A percentile compares a stretch with the other conserved stretches of the same genome.
phyloP scores from a whole-genome alignment of 345 rosid species.

The Brassica cretica region DNA sequence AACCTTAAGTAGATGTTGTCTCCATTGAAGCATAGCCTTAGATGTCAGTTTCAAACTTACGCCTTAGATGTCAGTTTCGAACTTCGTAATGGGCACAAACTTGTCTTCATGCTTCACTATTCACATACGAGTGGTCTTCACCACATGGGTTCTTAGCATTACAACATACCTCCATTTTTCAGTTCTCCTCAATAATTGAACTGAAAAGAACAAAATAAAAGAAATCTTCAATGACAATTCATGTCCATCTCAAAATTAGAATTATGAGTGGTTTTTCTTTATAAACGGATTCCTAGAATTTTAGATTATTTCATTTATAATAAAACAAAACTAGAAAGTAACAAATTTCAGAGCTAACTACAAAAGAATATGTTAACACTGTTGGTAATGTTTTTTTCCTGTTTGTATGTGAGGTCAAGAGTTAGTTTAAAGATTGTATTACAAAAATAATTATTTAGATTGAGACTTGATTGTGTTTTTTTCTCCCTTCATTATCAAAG shows the following conservation, averaged over 20 bases:
- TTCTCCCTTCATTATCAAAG: not conserved
- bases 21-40: conserved; percentile 5
- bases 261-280: not conserved
- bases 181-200: not conserved
- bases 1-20: not conserved
- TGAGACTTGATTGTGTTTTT: not conserved
- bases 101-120: conserved; percentile 2
- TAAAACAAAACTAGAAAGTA: not conserved
- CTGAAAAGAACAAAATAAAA: not conserved
- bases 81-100: not conserved
- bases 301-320: not conserved
- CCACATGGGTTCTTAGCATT: not conserved
- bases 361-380: not conserved
- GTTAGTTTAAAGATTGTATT: not conserved
- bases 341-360: not conserved
- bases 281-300: not conserved
- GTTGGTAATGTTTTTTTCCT: not conserved
- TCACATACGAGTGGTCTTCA: conserved; percentile 1
- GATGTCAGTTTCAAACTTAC: not conserved
- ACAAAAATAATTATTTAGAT: not conserved
- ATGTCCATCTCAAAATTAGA: not conserved
- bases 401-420: conserved; percentile 5
- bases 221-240: not conserved
- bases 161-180: not conserved
- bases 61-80: not conserved